Percentiles rank a stretch among this genome's conserved stretches.
phyloP scores from a whole-genome alignment of 2,329 filamentous ascomycete genomes.

The Botrytis fragariae region DNA sequence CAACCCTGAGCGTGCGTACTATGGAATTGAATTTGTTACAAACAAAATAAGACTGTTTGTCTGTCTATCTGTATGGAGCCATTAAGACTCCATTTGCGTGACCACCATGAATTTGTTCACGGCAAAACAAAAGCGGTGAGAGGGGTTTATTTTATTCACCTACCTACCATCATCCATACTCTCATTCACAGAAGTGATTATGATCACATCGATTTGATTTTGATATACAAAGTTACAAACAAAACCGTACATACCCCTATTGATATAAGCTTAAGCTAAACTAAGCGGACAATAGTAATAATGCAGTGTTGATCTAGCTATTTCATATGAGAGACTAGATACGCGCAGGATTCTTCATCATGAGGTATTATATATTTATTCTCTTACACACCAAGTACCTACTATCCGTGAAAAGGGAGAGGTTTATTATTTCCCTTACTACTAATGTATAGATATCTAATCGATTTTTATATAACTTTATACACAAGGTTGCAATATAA shows the following conservation, averaged over 20 bases:
- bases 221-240: not conserved
- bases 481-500: too few species aligned
- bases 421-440: too few species aligned
- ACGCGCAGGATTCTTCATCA: not conserved
- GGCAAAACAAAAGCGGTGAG: not conserved
- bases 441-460: too few species aligned
- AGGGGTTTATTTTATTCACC: not conserved
- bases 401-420: too few species aligned
- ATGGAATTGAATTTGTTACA: not conserved
- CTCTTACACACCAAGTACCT: too few species aligned
- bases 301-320: not conserved
- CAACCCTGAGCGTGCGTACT: not conserved
- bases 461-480: too few species aligned
- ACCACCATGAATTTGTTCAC: not conserved
- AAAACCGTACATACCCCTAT: not conserved
- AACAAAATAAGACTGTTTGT: not conserved
- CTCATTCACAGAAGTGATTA: not conserved
- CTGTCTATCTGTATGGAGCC: not conserved
- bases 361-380: too few species aligned
- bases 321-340: not conserved
- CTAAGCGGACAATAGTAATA: not conserved
- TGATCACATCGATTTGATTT: not conserved
- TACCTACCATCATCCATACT: not conserved
- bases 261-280: not conserved
- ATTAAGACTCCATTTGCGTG: not conserved